A percentile compares a stretch with the other conserved stretches of the same genome.
Conservation (phyloP, 352 stramenopile genomes). For the Hyaloperonospora arabidopsidis region DNA sequence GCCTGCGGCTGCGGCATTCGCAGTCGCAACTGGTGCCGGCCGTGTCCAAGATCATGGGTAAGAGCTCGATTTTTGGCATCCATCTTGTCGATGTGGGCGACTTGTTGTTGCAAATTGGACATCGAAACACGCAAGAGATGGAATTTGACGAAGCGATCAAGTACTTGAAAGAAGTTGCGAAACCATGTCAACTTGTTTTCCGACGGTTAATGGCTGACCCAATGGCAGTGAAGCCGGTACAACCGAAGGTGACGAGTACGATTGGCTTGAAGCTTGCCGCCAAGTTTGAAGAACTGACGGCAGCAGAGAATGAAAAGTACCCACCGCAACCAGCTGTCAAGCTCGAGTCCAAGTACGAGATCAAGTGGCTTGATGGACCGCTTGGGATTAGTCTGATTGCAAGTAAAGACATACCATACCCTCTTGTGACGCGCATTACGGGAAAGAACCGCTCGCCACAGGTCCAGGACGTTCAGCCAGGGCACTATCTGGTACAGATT, state of each 20-base stretch:
- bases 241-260: constrained; percentile 55
- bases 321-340: constrained; percentile 59
- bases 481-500: constrained; percentile 84
- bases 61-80: constrained; percentile 80
- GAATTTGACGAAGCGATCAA: constrained; percentile 79
- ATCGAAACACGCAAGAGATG: constrained; percentile 63
- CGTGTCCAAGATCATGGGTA: constrained; percentile 80
- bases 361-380: constrained; percentile 82
- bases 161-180: constrained; percentile 71
- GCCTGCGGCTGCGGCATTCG: constrained; percentile 68
- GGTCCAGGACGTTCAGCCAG: constrained; percentile 79
- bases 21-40: constrained; percentile 72
- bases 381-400: constrained; percentile 83
- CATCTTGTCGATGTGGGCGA: constrained; percentile 81
- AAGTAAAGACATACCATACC: constrained; percentile 82
- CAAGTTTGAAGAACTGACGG: constrained; percentile 73
- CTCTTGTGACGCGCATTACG: constrained; percentile 80
- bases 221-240: constrained; percentile 72
- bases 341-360: constrained; percentile 77
- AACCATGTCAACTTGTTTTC: constrained; percentile 76
- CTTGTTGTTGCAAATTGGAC: constrained; percentile 67
- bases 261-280: constrained; percentile 64
- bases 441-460: constrained; percentile 84
- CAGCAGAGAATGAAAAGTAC: constrained; percentile 63
- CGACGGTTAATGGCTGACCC: constrained; percentile 55